Percentiles rank a stretch among this genome's conserved stretches.
phyloP scores from a whole-genome alignment of 805 yeast species.

The Candida rishiriensis region DNA sequence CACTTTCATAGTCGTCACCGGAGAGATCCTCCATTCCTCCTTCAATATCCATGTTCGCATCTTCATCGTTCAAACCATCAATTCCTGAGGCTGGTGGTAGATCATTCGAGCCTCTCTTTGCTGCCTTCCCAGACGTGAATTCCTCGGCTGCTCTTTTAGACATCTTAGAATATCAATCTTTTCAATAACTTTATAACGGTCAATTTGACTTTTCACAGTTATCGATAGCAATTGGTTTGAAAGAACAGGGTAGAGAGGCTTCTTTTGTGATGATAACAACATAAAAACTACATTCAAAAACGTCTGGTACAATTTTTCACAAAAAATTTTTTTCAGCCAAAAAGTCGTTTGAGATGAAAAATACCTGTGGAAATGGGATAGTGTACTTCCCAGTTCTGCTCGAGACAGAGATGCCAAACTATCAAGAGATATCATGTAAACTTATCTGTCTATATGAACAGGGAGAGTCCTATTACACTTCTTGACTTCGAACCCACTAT shows the following conservation, averaged over 20 bases:
- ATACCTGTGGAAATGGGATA: neutral
- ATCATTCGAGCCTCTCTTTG: conserved; percentile 17
- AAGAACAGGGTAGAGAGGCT: neutral
- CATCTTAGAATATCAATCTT: conserved; percentile 15
- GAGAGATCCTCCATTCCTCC: conserved; percentile 79
- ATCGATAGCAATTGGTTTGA: neutral
- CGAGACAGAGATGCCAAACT: too few relatives aligned
- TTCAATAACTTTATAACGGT: too few relatives aligned
- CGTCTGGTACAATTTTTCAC: conserved; percentile 5
- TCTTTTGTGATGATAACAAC: neutral
- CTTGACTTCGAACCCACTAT: neutral
- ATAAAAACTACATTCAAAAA: neutral
- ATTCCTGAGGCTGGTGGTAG: conserved; percentile 18
- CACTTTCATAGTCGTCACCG: conserved; percentile 91
- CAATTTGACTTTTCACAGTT: neutral
- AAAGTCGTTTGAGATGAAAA: neutral
- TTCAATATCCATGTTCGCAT: conserved; percentile 57
- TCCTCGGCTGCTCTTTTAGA: conserved; percentile 32
- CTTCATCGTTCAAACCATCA: conserved; percentile 32
- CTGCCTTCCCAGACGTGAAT: conserved; percentile 6
- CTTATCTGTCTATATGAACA: too few relatives aligned
- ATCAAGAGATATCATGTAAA: too few relatives aligned
- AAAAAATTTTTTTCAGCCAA: neutral
- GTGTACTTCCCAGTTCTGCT: too few relatives aligned
- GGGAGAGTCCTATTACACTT: neutral